phyloP scores from a whole-genome alignment of 1,139 yeast species.

The Blastobotrys serpentis region DNA sequence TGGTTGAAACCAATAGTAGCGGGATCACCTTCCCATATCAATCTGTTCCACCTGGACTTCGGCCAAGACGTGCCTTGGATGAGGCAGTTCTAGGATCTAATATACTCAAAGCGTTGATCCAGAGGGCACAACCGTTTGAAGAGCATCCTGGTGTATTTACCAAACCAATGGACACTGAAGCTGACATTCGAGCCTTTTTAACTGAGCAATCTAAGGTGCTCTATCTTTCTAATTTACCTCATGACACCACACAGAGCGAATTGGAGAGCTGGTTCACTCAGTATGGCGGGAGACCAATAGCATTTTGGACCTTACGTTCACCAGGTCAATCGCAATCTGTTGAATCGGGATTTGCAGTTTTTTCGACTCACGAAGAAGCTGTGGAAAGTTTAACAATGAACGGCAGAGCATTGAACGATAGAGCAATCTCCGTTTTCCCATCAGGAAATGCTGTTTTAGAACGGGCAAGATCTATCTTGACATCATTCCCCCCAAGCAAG shows the following conservation, averaged over 20 bases:
- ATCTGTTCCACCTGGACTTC: constrained; percentile 20
- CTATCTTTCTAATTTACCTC: constrained; percentile 72
- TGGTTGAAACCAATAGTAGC: constrained; percentile 36
- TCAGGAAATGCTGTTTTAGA: constrained; percentile 76
- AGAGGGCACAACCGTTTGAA: constrained; percentile 54
- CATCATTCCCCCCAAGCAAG: constrained; percentile 84
- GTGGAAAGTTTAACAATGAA: constrained; percentile 71
- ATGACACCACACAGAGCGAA: constrained; percentile 87
- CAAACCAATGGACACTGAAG: constrained; percentile 69
- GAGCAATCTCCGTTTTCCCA: constrained; percentile 81
- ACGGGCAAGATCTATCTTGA: constrained; percentile 72
- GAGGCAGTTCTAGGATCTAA: constrained; percentile 45
- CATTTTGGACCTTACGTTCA: constrained; percentile 80
- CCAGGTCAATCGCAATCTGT: constrained; percentile 50
- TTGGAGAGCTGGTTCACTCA: constrained; percentile 90
- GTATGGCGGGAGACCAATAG: constrained; percentile 80
- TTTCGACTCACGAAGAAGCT: constrained; percentile 84
- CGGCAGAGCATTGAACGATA: constrained; percentile 74
- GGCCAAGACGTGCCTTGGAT: constrained; percentile 42
- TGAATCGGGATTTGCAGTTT: constrained; percentile 80
- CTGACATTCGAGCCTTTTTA: constrained; percentile 67
- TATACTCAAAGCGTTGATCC: constrained; percentile 52
- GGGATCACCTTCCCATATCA: constrained; percentile 7
- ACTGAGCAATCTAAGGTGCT: constrained; percentile 76
- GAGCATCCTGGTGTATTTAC: constrained; percentile 59